Conservation (phyloP, 495 filamentous ascomycete species). For the Amphirosellinia nigrospora region DNA sequence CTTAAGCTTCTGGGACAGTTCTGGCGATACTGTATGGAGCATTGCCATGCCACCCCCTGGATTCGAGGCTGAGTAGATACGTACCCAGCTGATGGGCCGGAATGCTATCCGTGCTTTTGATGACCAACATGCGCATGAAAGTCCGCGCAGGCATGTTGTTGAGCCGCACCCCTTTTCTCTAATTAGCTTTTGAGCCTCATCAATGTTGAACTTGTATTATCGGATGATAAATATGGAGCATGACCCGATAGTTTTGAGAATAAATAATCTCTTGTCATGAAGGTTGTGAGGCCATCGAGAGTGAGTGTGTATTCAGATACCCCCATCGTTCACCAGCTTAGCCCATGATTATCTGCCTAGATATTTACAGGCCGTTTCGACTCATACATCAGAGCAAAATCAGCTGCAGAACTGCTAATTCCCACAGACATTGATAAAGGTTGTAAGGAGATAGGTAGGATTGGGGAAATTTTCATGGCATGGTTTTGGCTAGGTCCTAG, state of each 20-base stretch:
- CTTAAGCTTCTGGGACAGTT: constrained; percentile 17
- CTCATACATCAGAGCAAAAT: background rate
- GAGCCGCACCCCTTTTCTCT: constrained; percentile 21
- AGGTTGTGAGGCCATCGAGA: background rate
- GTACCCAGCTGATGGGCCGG: constrained; percentile 2
- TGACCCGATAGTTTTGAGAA: background rate
- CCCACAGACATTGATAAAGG: background rate
- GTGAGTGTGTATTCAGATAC: background rate
- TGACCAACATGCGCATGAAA: constrained; percentile 20
- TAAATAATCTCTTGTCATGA: background rate
- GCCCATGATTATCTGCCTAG: constrained; percentile 6
- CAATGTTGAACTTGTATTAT: background rate
- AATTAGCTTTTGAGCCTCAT: constrained; percentile 19
- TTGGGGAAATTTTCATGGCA: background rate
- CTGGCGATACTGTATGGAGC: constrained; percentile 22
- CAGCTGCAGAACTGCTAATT: background rate
- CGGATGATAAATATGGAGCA: constrained; percentile 15
- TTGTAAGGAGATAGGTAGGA: background rate
- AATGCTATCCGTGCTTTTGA: constrained; percentile 24
- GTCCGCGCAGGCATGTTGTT: constrained; percentile 19
- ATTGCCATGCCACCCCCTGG: constrained; percentile 15
- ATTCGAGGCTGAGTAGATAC: constrained; percentile 26
- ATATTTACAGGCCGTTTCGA: background rate
- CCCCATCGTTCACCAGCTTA: background rate
- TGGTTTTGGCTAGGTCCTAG: background rate